Evolutionary conservation across 495 filamentous ascomycete genomes (phyloP), one percentile per base, ranked within the genome.

Genomic region (Trichoderma orchidacearum): DNA sequence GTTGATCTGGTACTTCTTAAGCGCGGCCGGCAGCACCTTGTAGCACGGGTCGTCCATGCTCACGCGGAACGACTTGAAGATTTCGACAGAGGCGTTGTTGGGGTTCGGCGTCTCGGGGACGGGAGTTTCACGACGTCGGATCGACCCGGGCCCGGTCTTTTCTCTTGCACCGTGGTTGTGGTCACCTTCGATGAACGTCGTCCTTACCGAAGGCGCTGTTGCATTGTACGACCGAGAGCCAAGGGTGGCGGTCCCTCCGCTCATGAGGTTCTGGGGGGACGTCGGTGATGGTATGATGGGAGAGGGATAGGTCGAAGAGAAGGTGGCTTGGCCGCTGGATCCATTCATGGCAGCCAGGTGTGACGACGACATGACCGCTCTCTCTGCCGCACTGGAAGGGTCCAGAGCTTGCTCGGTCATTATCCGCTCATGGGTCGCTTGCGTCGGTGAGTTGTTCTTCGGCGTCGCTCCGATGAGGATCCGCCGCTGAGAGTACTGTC

Each of bases 1-100:
- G 57, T 93, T 87, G 77, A 98, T 98, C 67, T 96, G 93, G 75
- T 98, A 98, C 66, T 95, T 95, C 67, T 92, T 92, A 23, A 98
- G 77, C 11, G 93, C 93, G 27, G 94, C 93, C 1, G 93, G 93
- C 8, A 98, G 81, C 30, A 98, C 93, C 65, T 95, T 96, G 71
- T 96, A 84, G 74, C 93, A 98, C 0, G 93, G 93, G 62, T 97
- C 93, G 58, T 98, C 93, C 84, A 96, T 91, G 60, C 86, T 90
- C 59, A 98, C 93, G 28, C 93, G 83, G 76, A 98, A 98, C 6
- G 86, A 91, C 68, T 96, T 97, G 81, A 97, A 96, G 54, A 98
- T 97, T 63, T 98, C 92, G 56, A 92, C 90, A 34, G 76, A 77
- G 18, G 72, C 68, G 56, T 72, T 73, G 60, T 70, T 72, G 7